A percentile compares a stretch with the other conserved stretches of the same genome.
Evolutionary conservation across 768 basidiomycete genomes (phyloP).

Genomic region (Amanita jacksonii): DNA sequence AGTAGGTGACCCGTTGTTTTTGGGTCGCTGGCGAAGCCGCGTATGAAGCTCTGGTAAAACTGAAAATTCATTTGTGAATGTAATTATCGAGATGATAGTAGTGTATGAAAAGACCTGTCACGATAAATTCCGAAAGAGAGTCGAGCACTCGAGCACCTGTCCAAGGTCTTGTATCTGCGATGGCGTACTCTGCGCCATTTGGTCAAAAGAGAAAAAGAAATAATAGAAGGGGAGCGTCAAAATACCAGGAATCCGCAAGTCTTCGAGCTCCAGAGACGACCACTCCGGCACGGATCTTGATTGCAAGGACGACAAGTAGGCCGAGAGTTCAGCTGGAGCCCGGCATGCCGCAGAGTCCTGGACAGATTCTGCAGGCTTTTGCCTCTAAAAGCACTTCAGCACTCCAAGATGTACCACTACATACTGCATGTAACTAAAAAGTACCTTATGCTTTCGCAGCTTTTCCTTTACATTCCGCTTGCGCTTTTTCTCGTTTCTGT

Average conservation of each 20-base stretch:
- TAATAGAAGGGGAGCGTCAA: slow-evolving; percentile 14
- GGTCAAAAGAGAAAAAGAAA: slow-evolving; percentile 25
- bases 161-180: slow-evolving; percentile 72
- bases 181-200: slow-evolving; percentile 53
- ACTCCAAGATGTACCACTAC: no score
- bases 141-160: slow-evolving; percentile 63
- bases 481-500: slow-evolving; percentile 46
- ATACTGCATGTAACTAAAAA: slow-evolving; percentile 10
- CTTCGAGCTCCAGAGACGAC: slow-evolving; percentile 71
- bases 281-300: slow-evolving; percentile 58
- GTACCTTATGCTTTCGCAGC: slow-evolving; percentile 61
- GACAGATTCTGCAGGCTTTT: slow-evolving; percentile 42
- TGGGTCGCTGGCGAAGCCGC: slow-evolving; percentile 67
- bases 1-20: slow-evolving; percentile 76
- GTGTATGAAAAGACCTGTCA: slow-evolving; percentile 63
- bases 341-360: slow-evolving; percentile 46
- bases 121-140: slow-evolving; percentile 65
- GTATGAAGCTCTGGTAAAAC: slow-evolving; percentile 59
- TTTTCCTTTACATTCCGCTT: slow-evolving; percentile 69
- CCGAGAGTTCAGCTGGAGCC: slow-evolving; percentile 45
- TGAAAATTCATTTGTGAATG: slow-evolving; percentile 25
- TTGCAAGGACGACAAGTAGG: slow-evolving; percentile 59
- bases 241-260: slow-evolving; percentile 67
- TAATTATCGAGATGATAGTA: no score
- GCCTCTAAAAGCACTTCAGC: slow-evolving; percentile 37